Conservation (phyloP, 2,329 filamentous ascomycete species). For the Xylariaceae sp. region DNA sequence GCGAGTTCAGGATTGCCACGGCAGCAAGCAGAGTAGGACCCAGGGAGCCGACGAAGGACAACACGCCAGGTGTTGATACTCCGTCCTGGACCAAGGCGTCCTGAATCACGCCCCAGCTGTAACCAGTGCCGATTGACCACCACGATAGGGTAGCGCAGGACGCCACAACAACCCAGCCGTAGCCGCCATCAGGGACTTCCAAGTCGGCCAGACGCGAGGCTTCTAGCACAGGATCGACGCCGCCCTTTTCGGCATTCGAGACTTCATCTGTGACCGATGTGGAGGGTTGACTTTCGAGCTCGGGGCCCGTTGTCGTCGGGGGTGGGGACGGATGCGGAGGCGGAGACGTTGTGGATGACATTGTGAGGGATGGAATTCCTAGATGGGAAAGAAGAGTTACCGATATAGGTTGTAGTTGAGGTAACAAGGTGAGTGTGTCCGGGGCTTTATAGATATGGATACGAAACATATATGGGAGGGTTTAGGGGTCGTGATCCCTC, state of each 20-base stretch:
- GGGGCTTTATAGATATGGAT: no score
- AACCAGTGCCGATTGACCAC: constrained; percentile 22
- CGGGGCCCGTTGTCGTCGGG: constrained; percentile 15
- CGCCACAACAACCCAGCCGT: constrained; percentile 20
- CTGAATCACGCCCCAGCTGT: constrained; percentile 20
- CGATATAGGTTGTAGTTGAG: no score
- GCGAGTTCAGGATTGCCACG: constrained; percentile 15
- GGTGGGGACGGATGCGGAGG: constrained; percentile 6
- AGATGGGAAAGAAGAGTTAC: no score
- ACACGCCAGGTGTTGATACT: constrained; percentile 14
- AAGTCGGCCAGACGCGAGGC: constrained; percentile 21
- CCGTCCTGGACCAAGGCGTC: constrained; percentile 17
- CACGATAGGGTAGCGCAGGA: constrained; percentile 19
- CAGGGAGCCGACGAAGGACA: constrained; percentile 21
- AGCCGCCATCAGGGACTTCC: constrained; percentile 22
- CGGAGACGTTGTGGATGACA: no score
- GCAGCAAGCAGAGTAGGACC: constrained; percentile 16
- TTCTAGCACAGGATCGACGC: constrained; percentile 17
- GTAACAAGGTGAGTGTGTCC: no score
- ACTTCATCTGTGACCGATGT: constrained; percentile 10
- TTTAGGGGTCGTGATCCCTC: no score
- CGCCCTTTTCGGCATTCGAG: constrained; percentile 1
- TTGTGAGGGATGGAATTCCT: no score
- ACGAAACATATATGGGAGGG: no score
- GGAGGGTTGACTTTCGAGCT: neutral